Evolutionary conservation across 2,329 filamentous ascomycete genomes (phyloP), one percentile per base, ranked within the genome.

Genomic region (Pseudogymnoascus sp.): DNA sequence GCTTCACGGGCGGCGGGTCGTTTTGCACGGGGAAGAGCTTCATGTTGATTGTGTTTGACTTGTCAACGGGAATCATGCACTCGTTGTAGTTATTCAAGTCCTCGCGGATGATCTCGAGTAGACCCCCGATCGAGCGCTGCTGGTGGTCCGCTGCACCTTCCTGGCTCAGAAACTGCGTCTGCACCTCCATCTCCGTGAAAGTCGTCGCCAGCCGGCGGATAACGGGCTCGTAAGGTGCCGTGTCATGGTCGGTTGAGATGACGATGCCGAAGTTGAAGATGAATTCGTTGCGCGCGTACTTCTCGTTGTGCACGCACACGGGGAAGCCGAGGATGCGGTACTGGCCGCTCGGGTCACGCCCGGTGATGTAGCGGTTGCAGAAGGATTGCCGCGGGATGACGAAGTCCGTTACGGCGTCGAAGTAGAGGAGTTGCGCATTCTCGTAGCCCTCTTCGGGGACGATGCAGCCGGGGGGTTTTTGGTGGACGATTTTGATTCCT

Each of bases 231-330:
- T 91, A 96, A 35, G 88, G 89, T 59, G 84, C 84, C 73, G 89
- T 89, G 72, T 96, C 90, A 3, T 82, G 79, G 35, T 83, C 79
- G 63, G 86, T 83, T 60, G 89, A 84, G 60, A 96, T 81, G 28
- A 96, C 89, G 50, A 98, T 81, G 64, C 91, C 92, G 73, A 98
- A 96, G 76, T 98, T 98, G 84, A 98, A 99, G 73, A 97, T 96
- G 80, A 97, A 98, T 75, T 96, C 91, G 76, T 96, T 96, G 64
- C 95, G 88, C 72, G 89, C 86, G 72, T 98, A 96, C 69, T 89
- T 88, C 62, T 87, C 83, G 67, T 92, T 85, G 61, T 89, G 86
- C 72, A 98, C 91, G 73, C 91, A 93, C 61, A 98, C 89, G 0
- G 95, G 95, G 70, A 92, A 91, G 14, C 93, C 91, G 35, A 99